Conservation (phyloP, 306 rosid genomes). For the Ammopiptanthus mongolicus region DNA sequence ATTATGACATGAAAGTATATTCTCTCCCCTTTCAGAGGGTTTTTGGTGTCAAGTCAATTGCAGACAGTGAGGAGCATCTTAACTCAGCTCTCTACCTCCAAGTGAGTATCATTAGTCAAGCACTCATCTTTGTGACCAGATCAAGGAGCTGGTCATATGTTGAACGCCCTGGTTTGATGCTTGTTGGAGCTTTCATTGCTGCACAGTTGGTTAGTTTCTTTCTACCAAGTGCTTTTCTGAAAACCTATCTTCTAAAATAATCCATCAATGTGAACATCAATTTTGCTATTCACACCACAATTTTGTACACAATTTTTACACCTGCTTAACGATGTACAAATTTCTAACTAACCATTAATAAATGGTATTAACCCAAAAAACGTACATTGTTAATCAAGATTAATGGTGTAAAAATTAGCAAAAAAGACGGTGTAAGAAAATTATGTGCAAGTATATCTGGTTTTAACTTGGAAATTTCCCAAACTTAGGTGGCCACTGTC, state of each 20-base stretch:
- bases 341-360: too few relatives aligned
- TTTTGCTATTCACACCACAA: too few relatives aligned
- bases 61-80: constrained; percentile 34
- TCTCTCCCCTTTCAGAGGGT: constrained; percentile 14
- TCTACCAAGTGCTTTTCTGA: not conserved
- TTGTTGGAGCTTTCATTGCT: constrained; percentile 51
- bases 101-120: constrained; percentile 87
- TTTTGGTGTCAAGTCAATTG: constrained; percentile 47
- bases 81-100: constrained; percentile 89
- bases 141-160: constrained; percentile 77
- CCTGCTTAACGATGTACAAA: too few relatives aligned
- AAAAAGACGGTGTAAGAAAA: not conserved
- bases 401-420: too few relatives aligned
- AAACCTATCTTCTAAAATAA: not conserved
- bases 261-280: not conserved
- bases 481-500: constrained; percentile 53
- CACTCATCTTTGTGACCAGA: constrained; percentile 81
- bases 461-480: not conserved
- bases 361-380: too few relatives aligned
- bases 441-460: not conserved
- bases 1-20: not conserved
- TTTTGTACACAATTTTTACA: too few relatives aligned
- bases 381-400: not conserved
- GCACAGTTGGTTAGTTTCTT: constrained; percentile 61
- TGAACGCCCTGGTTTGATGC: constrained; percentile 69